A percentile compares a stretch with the other conserved stretches of the same genome.
Evolutionary conservation across 352 stramenopile species (phyloP).

Genomic region (Pythium dissimile): DNA sequence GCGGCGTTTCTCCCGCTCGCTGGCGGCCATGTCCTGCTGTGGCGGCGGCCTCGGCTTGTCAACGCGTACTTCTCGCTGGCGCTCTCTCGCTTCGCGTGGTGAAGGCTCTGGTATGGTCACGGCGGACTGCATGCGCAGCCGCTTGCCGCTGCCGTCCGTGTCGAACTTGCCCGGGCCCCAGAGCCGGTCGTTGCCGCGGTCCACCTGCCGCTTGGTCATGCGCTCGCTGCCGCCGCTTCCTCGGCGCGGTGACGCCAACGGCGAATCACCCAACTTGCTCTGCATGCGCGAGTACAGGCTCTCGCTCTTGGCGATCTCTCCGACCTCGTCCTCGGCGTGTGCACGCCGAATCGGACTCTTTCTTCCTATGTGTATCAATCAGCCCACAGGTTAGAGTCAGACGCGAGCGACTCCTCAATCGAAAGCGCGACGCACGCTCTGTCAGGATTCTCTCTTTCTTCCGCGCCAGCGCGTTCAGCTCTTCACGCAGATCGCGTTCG

Average conservation of each 20-base stretch:
- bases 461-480: conserved; percentile 40
- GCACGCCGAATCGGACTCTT: background rate
- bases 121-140: conserved; percentile 28
- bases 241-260: background rate
- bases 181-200: conserved; percentile 5
- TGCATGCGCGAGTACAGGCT: conserved; percentile 7
- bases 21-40: background rate
- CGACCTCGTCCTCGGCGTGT: background rate
- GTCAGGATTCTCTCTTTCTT: conserved; percentile 50
- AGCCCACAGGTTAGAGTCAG: conserved; percentile 6
- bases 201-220: conserved; percentile 3
- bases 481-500: conserved; percentile 49
- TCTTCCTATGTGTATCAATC: background rate
- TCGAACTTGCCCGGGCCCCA: conserved; percentile 16
- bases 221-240: background rate
- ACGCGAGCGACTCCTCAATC: background rate
- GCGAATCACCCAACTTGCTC: background rate
- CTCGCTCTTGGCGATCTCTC: background rate
- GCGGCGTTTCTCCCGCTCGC: conserved; percentile 41
- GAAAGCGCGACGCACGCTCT: conserved; percentile 11
- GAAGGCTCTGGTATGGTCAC: background rate
- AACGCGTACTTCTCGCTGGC: background rate
- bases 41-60: background rate
- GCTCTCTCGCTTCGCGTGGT: background rate
- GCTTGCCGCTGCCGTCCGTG: conserved; percentile 28